These are phyloP conservation scores for Boeremia exigua DNA, from an alignment of 2,329 filamentous ascomycete species.

Conservation along the genomic window DNA sequence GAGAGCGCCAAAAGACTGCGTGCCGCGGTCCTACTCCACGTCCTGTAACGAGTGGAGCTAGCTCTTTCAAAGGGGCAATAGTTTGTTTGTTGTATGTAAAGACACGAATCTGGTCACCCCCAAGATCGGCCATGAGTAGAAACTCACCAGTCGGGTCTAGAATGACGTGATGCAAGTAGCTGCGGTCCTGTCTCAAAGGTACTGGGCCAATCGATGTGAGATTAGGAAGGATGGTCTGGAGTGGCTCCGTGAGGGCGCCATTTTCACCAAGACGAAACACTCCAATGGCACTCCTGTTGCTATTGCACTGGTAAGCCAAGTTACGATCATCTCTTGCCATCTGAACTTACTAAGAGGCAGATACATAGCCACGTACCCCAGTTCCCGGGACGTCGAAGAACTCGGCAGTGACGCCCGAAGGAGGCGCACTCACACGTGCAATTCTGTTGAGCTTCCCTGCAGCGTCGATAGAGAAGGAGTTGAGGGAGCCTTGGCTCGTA, in stretches of 20 bases:
- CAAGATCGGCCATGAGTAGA: constrained; percentile 68
- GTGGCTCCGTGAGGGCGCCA: constrained; percentile 7
- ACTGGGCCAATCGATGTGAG: constrained; percentile 8
- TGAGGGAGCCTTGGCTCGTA: constrained; percentile 11
- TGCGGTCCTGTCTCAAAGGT: constrained; percentile 45
- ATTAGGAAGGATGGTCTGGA: constrained; percentile 15
- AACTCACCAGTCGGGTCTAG: constrained; percentile 67
- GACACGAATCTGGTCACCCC: constrained; percentile 65
- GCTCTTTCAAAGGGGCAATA: constrained; percentile 51
- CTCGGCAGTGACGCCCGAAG: constrained; percentile 12
- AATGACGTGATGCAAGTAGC: constrained; percentile 60
- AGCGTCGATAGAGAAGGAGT: constrained; percentile 12
- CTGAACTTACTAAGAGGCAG: constrained; percentile 3
- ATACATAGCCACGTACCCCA: constrained; percentile 14
- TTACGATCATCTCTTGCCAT: background rate
- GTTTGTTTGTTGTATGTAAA: constrained; percentile 57
- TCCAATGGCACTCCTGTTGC: constrained; percentile 15
- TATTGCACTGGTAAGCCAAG: background rate
- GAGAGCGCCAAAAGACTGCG: constrained; percentile 57
- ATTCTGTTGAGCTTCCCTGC: constrained; percentile 6
- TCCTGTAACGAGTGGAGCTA: constrained; percentile 53
- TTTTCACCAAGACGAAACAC: constrained; percentile 9
- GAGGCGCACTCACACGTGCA: constrained; percentile 15
- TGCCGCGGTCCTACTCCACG: constrained; percentile 69
- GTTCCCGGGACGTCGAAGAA: constrained; percentile 3